Evolutionary conservation across 192 early-diverging fungal genomes (phyloP).

Genomic region (Paraglomus brasilianum): DNA sequence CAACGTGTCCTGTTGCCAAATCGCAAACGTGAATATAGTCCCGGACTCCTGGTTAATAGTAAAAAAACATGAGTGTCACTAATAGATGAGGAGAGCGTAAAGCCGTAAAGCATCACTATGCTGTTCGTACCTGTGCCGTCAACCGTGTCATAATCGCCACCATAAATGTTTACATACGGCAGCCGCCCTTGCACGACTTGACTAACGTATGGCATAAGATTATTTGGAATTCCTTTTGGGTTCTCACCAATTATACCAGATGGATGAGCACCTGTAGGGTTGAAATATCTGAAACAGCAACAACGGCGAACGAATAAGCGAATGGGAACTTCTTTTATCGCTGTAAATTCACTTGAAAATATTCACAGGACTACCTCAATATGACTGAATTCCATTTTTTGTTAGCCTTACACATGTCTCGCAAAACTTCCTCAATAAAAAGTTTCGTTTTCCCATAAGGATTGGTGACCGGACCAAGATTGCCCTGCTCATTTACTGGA

Average conservation of each 20-base stretch:
- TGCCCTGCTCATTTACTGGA: constrained; percentile 71
- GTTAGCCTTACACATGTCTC: constrained; percentile 65
- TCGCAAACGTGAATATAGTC: constrained; percentile 98
- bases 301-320: too few relatives aligned
- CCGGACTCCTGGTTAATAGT: constrained; percentile 58
- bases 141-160: constrained; percentile 85
- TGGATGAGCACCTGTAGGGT: constrained; percentile 90
- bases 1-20: constrained; percentile 84
- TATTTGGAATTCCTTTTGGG: constrained; percentile 79
- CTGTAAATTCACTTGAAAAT: neutral
- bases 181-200: constrained; percentile 85
- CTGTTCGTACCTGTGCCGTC: constrained; percentile 74
- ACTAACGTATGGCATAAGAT: constrained; percentile 87
- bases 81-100: neutral
- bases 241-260: constrained; percentile 92
- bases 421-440: constrained; percentile 83
- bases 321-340: too few relatives aligned
- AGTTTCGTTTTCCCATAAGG: constrained; percentile 97
- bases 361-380: constrained; percentile 40
- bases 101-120: neutral
- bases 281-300: constrained; percentile 74
- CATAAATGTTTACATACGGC: constrained; percentile 84
- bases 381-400: constrained; percentile 63
- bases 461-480: constrained; percentile 74
- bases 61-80: neutral